These are phyloP conservation scores for Abrus precatorius DNA, from an alignment of 306 rosid species.

Conservation along the genomic window DNA sequence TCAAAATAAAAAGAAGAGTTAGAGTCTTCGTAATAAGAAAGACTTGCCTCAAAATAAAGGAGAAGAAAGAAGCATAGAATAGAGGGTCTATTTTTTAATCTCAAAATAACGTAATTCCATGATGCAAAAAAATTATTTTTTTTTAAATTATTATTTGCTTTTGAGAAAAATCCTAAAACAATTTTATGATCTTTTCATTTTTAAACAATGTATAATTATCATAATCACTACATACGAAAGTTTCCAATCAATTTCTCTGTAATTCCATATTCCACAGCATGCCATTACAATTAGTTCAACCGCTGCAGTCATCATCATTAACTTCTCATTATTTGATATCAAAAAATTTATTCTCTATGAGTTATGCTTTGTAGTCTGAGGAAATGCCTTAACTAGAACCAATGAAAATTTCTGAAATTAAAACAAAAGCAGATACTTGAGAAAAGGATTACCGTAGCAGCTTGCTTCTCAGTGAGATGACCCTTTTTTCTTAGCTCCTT, in stretches of 20 bases:
- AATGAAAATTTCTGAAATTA: background rate
- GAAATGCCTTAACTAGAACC: background rate
- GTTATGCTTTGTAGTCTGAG: background rate
- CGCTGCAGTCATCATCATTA: constrained; percentile 26
- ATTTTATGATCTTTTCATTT: background rate
- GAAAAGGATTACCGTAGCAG: constrained; percentile 66
- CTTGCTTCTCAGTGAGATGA: constrained; percentile 71
- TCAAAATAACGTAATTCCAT: background rate
- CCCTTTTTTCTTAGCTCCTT: constrained; percentile 62
- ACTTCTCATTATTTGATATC: constrained; percentile 8
- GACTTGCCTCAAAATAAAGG: background rate
- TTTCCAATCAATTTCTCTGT: constrained; percentile 16
- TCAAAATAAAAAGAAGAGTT: constrained; percentile 28
- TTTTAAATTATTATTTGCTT: background rate
- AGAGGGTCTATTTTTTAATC: background rate
- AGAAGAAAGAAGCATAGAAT: background rate
- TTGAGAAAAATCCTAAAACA: background rate
- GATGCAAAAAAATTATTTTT: background rate
- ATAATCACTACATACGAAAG: background rate
- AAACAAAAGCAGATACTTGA: background rate
- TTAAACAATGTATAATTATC: background rate
- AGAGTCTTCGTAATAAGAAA: constrained; percentile 16
- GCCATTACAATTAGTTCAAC: background rate
- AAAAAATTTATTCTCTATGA: background rate
- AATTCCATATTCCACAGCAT: background rate